Evolutionary conservation across 352 stramenopile genomes (phyloP), one percentile per base, ranked within the genome.

Genomic region (Albugo candida): DNA sequence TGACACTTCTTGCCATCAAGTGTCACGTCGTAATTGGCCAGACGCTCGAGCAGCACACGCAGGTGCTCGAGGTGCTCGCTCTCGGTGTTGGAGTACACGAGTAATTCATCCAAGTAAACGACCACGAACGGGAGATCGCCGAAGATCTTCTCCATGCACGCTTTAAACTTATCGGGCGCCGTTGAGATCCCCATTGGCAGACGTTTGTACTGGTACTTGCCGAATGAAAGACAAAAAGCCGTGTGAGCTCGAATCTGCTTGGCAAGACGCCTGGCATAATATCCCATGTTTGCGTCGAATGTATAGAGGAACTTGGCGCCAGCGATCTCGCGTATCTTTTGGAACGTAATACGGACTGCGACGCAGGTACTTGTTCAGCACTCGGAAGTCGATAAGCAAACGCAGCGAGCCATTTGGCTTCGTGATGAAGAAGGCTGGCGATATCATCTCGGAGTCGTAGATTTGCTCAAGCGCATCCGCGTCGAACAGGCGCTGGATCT

Each of bases 331-430:
- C 48, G 24, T 0, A 75, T 27, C 17, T 76, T 58, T 44, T 73
- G 61, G 24, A 52, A 50, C 14, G 73, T 72, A 11, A 51, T 56
- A 42, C 62, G 67, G 41, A 75, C 41, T 12, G 46, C 44, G 21
- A 27, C 50, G 53, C 12, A 75, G 42, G 1, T 50, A 20, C 40
- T 59, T 56, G 38, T 73, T 77, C 0, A 68, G 36, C 47, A 57
- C 20, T 13, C 53, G n/a, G 24, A 71, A 58, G 38, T 75, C 59
- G 2, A 36, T 47, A 10, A 71, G 24, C 34, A 52, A 66, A 27
- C 59, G 42, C 10, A 67, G 48, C 53, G 44, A 20, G 18, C 53
- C 50, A 53, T 63, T 47, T 41, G 66, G 67, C 38, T 71, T 71
- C 27, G 51, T 47, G 13, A 55, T 50, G 40, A 62, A 53, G 34